Evolutionary conservation across 2,329 filamentous ascomycete species (phyloP).

Genomic region (Sclerotinia borealis): DNA sequence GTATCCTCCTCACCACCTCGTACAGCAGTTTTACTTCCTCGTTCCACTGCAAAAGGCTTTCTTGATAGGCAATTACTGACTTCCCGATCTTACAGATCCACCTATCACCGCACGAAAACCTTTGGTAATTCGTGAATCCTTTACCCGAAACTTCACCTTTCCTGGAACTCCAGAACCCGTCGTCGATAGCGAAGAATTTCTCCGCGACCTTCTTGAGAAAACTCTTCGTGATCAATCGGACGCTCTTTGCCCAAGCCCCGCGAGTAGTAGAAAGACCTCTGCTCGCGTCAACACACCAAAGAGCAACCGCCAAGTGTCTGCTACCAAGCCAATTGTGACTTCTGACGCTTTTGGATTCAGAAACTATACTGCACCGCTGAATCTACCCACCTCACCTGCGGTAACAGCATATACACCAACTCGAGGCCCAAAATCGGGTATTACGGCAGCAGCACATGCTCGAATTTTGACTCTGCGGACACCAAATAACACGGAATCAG

Average conservation of each 20-base stretch:
- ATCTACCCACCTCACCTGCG: not conserved
- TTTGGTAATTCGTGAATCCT: constrained; percentile 1
- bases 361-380: not conserved
- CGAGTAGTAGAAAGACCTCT: constrained; percentile 2
- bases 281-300: not conserved
- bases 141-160: not conserved
- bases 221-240: constrained; percentile 25
- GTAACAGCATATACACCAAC: not conserved
- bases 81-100: not conserved
- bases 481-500: not conserved
- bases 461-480: constrained; percentile 1
- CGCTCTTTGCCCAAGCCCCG: constrained; percentile 17
- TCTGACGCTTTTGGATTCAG: not conserved
- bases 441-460: not conserved
- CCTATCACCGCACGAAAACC: not conserved
- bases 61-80: not conserved
- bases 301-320: not conserved
- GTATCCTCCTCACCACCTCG: not conserved
- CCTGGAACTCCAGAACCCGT: not conserved
- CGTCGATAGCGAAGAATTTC: constrained; percentile 13
- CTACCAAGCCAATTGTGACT: not conserved
- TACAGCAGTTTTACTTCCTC: not conserved
- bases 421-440: constrained; percentile 1
- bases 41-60: not conserved
- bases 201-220: constrained; percentile 24